Evolutionary conservation across 192 early-diverging fungal species (phyloP).

Genomic region (Coemansia sp.): DNA sequence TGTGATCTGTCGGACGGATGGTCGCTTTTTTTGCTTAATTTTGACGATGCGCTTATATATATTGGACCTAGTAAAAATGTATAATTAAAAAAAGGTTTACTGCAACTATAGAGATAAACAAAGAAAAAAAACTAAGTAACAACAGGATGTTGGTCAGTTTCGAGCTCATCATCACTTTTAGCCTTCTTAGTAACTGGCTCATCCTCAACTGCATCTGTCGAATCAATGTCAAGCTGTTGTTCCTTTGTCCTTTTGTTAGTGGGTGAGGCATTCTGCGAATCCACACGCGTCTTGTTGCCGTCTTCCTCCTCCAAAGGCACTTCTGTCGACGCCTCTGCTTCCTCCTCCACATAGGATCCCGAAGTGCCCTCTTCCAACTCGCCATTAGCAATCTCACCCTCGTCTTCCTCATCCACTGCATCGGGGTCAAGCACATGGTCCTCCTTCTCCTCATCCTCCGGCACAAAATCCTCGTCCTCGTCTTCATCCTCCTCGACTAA

Average conservation of each 20-base stretch:
- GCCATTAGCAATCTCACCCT: constrained; percentile 3
- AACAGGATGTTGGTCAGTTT: constrained; percentile 8
- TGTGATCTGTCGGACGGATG: no score
- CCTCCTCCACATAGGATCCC: background rate
- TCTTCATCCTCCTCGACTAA: background rate
- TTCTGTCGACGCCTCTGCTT: background rate
- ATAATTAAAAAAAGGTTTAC: constrained; percentile 13
- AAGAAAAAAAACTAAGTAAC: constrained; percentile 2
- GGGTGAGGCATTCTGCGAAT: constrained; percentile 17
- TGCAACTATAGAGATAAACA: background rate
- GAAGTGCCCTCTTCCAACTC: constrained; percentile 13
- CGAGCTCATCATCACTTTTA: constrained; percentile 6
- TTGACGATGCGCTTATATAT: no score
- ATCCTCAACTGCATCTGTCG: background rate
- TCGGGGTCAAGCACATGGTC: constrained; percentile 40
- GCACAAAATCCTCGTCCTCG: constrained; percentile 35
- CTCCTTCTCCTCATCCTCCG: constrained; percentile 34
- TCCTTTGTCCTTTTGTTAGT: constrained; percentile 18
- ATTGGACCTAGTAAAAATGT: no score
- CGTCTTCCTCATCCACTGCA: constrained; percentile 14
- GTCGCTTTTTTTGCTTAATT: no score
- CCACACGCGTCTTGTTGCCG: constrained; percentile 7
- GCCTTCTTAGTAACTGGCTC: constrained; percentile 25
- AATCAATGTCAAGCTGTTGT: background rate
- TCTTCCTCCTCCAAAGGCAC: constrained; percentile 14